These are phyloP conservation scores for Exophiala lecanii-corni DNA, from an alignment of 2,329 filamentous ascomycete species.

Conservation along the genomic window DNA sequence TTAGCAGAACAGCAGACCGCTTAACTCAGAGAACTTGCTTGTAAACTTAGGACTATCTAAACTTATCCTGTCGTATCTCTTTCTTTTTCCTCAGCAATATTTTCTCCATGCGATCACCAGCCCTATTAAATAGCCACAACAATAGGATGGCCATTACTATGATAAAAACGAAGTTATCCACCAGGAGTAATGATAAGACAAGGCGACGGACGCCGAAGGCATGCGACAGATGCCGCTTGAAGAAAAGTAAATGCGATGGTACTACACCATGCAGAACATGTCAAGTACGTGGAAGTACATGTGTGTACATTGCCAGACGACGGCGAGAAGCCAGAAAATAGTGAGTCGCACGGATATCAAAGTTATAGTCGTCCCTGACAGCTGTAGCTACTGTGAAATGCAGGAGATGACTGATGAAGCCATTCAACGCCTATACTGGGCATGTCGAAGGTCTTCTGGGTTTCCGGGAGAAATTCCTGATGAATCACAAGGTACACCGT, in stretches of 20 bases:
- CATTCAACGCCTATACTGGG: constrained; percentile 2
- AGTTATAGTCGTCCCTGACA: too few species aligned
- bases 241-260: neutral
- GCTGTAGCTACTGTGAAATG: constrained; percentile 1
- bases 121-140: neutral
- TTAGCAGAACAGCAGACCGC: too few species aligned
- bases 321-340: too few species aligned
- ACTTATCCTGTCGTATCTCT: too few species aligned
- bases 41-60: too few species aligned
- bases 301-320: neutral
- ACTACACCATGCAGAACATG: neutral
- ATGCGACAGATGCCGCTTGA: constrained; percentile 1
- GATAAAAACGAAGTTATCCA: neutral
- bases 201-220: neutral
- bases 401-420: constrained; percentile 1
- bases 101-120: neutral
- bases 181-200: neutral
- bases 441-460: neutral
- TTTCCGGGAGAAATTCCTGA: neutral
- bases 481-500: neutral
- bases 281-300: neutral
- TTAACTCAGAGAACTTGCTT: too few species aligned
- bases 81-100: neutral
- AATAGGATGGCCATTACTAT: neutral
- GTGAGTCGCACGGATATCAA: too few species aligned